A percentile compares a stretch with the other conserved stretches of the same genome.
Conservation (phyloP, 2,329 filamentous ascomycete species). For the Gnomoniopsis smithogilvyi region DNA sequence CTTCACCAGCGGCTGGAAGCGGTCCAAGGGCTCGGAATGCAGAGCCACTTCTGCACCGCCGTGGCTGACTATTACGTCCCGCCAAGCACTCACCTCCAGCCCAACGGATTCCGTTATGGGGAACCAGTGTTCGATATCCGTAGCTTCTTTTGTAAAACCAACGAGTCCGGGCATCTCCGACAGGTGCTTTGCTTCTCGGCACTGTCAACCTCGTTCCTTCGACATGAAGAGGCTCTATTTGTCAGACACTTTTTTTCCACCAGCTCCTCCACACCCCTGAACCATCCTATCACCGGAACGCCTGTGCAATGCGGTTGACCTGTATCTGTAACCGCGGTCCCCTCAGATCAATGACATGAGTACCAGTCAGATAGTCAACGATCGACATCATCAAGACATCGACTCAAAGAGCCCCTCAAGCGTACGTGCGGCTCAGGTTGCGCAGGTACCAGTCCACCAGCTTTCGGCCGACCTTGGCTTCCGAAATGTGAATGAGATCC, state of each 20-base stretch:
- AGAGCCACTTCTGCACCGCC: constrained; percentile 2
- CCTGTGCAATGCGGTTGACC: constrained; percentile 36
- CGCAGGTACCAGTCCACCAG: constrained; percentile 98
- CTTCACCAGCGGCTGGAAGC: constrained; percentile 3
- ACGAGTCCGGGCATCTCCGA: constrained; percentile 1
- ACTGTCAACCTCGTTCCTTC: not conserved
- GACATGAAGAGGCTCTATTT: not conserved
- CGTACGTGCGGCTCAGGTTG: constrained; percentile 95
- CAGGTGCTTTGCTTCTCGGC: not conserved
- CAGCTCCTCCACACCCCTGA: constrained; percentile 3
- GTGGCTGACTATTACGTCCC: not conserved
- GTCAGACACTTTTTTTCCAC: constrained; percentile 1
- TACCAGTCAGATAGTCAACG: not conserved
- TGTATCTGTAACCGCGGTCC: constrained; percentile 24
- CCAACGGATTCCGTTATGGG: not conserved
- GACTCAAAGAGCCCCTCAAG: constrained; percentile 32
- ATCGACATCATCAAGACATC: not conserved
- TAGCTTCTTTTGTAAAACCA: not conserved
- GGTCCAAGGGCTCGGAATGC: constrained; percentile 5
- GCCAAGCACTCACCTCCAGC: constrained; percentile 8
- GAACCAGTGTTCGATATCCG: not conserved
- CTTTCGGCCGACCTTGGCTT: constrained; percentile 96
- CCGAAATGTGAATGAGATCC: constrained; percentile 97
- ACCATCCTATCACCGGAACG: constrained; percentile 28
- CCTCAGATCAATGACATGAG: constrained; percentile 11